Base-by-base conservation (phyloP, 176 grass and related monocot species). In the Aegilops longissima region DNA sequence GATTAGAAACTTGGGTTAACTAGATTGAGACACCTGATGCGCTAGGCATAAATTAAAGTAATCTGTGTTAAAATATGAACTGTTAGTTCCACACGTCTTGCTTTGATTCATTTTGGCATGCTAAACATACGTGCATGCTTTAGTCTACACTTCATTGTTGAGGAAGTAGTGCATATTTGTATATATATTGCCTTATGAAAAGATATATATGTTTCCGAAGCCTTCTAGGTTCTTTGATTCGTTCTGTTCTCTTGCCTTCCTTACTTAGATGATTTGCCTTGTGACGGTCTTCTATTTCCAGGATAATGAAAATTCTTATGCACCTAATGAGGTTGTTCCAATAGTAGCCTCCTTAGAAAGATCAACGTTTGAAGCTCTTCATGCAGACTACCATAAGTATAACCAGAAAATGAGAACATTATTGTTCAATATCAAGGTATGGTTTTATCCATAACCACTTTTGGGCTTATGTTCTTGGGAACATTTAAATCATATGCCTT, bases 351-450 rank as follows among this genome's bases (percentile, higher is more conserved):
- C 78, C 47, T 86, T 98, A 72, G 97, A 96, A 90, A 94, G 66
- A 88, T 84, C 88, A 80, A 79, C 90, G 40, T 78, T 61, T 90
- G 90, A 96, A 91, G 79, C 90, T 82, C 84, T 95, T 71, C 81
- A 85, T 21, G 29, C 69, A 16, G 97, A 96, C 54, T 90, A 85
- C 54, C 33, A 12, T 20, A 98, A 96, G 77, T 99, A 99, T 72
- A 96, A 99, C 72, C 92, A 94, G 92, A 99, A 99, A 93, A 87
- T 99, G 92, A 92, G 97, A 80, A 92, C 92, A 64, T 83, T 99
- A 56, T 70, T 36, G 54, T 99, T 96, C 87, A 96, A 99, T 85
- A 93, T 99, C 66, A 94, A 94, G 94, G 97, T 99, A 86, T 51
- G 9, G 8, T 84, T 69, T 80, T 81, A 82, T 63, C 13, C 54